Evolutionary conservation across 2,329 filamentous ascomycete species (phyloP).

Genomic region (Ophiostoma ulmi): DNA sequence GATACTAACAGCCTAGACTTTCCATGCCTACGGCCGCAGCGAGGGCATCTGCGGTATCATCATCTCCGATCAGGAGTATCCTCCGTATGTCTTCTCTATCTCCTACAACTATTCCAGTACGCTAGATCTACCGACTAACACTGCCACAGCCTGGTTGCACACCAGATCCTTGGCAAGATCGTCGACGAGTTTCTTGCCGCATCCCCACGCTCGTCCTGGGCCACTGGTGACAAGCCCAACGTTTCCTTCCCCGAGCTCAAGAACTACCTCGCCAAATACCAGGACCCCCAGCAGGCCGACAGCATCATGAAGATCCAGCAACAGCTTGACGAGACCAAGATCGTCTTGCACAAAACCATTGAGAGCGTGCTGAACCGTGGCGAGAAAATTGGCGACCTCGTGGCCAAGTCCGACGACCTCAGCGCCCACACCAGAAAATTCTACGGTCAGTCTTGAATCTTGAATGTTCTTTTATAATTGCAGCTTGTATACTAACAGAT

Average conservation of each 20-base stretch:
- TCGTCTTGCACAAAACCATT: constrained; percentile 94
- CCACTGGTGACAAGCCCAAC: constrained; percentile 45
- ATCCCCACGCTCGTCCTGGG: constrained; percentile 61
- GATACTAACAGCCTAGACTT: constrained; percentile 18
- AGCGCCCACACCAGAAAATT: constrained; percentile 97
- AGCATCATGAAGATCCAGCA: constrained; percentile 94
- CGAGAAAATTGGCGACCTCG: constrained; percentile 93
- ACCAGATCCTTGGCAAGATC: constrained; percentile 80
- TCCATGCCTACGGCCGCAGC: constrained; percentile 71
- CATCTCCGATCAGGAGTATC: constrained; percentile 71
- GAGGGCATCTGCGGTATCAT: constrained; percentile 72
- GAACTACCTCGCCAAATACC: constrained; percentile 68
- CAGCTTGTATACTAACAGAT: neutral
- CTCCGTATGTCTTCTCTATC: constrained; percentile 36
- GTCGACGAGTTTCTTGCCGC: constrained; percentile 79
- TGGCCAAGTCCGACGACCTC: constrained; percentile 86
- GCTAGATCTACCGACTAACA: neutral
- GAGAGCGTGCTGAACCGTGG: constrained; percentile 80
- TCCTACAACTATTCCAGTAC: no score
- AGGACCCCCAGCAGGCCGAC: constrained; percentile 81
- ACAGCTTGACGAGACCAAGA: constrained; percentile 96
- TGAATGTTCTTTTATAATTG: neutral
- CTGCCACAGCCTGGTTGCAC: constrained; percentile 58
- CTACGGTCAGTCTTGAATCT: constrained; percentile 53
- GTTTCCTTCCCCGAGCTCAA: constrained; percentile 68